Evolutionary conservation across 495 filamentous ascomycete genomes (phyloP).

Genomic region (Sabuloglossum arenarium): DNA sequence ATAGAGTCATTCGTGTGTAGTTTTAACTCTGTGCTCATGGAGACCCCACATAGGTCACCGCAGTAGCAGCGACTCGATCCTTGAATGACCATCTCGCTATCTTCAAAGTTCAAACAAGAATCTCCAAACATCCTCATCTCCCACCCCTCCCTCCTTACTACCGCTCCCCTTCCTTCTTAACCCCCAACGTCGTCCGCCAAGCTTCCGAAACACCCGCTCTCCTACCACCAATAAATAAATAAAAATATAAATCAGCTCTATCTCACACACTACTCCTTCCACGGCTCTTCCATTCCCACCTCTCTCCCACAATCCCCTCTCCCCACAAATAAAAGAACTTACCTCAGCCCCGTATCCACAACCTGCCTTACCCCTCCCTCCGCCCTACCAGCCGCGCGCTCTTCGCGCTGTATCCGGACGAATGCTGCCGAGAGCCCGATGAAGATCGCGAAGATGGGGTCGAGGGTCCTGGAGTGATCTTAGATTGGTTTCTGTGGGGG

Average conservation of each 20-base stretch:
- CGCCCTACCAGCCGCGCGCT: conserved; percentile 12
- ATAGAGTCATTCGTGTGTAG: too few relatives aligned
- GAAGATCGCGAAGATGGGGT: conserved; percentile 69
- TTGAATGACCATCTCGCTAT: too few relatives aligned
- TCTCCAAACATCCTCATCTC: too few relatives aligned
- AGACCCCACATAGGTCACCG: too few relatives aligned
- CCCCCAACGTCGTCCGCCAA: neutral
- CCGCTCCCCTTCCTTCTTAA: neutral
- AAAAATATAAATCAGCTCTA: too few relatives aligned
- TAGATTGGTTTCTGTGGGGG: neutral
- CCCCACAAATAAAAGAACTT: neutral
- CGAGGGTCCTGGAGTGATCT: conserved; percentile 13
- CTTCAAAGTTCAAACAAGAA: too few relatives aligned
- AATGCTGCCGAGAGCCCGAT: conserved; percentile 49
- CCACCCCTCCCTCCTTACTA: too few relatives aligned
- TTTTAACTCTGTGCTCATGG: too few relatives aligned
- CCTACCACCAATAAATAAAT: neutral
- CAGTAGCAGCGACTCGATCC: too few relatives aligned
- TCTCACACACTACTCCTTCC: too few relatives aligned
- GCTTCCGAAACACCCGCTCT: neutral
- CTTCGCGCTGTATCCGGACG: conserved; percentile 64
- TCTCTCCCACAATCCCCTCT: too few relatives aligned
- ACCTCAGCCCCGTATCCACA: neutral
- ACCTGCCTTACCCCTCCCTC: neutral
- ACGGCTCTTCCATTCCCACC: too few relatives aligned